Base-by-base conservation (phyloP, 257 asterid species). In the Eustoma russellianum region DNA sequence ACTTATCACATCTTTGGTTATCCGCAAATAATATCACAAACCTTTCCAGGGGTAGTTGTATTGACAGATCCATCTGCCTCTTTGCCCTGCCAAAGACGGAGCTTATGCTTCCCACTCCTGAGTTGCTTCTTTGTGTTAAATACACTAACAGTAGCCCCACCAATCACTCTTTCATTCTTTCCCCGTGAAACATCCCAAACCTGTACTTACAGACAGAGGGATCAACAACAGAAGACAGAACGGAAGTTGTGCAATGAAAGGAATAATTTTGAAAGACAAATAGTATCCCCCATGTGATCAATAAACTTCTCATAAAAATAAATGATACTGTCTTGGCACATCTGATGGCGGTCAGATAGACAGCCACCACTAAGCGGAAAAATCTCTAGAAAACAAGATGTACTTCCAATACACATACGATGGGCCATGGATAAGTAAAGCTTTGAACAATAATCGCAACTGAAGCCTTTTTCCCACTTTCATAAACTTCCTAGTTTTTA, bases 111-210 rank as follows among this genome's bases (percentile, higher is more conserved):
- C 55, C 98, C 95, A 24, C 93, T 82, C 83, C 87, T 87, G 58
- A 87, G 87, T 71, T 88, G 95, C 41, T 83, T 89, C 63, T 89
- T 85, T 87, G 74, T 79, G 79, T 83, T 89, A 62, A 89, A 85
- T 13, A 89, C 90, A 69, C 74, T 86, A 74, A 85, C 71, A n/a
- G 97, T 85, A n/a, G 97, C 94, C 67, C 97, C 97, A 53, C 97
- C 97, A 67, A 85, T 79, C 60, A 81, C 74, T 58, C 79, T 87
- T 62, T 79, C 92, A 48, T 67, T 63, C 70, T 78, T 79, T 48
- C 87, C 93, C 61, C 82, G 66, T 1, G 97, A 87, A 68, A 87
- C 97, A 69, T 91, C 98, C 73, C 75, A 87, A 40, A 87, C 97
- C 98, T 87, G 65, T 59, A 69, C 6, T 44, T 15, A 46, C 16